Conservation (phyloP, 441 rosid species). For the Jatropha podagrica region DNA sequence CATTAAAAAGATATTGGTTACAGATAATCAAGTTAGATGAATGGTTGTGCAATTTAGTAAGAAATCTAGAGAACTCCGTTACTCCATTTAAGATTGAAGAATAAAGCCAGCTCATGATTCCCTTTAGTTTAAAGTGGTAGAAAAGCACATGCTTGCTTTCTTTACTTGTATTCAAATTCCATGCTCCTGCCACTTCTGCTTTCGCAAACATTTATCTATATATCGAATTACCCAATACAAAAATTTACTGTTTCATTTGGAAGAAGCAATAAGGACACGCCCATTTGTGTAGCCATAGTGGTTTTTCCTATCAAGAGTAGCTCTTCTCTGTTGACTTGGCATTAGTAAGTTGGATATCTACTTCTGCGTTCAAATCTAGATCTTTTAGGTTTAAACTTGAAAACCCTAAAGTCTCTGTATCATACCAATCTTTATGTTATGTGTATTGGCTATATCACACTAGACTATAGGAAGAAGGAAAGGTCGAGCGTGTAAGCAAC, state of each 20-base stretch:
- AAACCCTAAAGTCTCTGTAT: neutral
- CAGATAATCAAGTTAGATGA: constrained; percentile 5
- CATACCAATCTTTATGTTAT: neutral
- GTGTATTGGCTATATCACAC: neutral
- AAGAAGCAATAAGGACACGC: neutral
- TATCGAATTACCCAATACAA: neutral
- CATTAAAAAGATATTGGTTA: neutral
- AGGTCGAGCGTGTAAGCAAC: neutral
- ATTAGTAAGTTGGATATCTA: constrained; percentile 10
- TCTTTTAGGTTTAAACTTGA: neutral
- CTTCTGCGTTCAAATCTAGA: neutral
- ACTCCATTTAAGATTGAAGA: constrained; percentile 23
- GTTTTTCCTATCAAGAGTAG: constrained; percentile 14
- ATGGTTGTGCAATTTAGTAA: constrained; percentile 16
- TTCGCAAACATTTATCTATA: neutral
- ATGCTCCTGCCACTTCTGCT: neutral
- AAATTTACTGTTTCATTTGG: neutral
- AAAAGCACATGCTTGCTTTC: constrained; percentile 44
- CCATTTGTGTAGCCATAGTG: neutral
- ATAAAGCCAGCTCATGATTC: constrained; percentile 46
- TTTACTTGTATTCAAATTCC: constrained; percentile 17
- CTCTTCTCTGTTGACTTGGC: constrained; percentile 22
- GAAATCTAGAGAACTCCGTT: constrained; percentile 23
- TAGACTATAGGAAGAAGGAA: neutral
- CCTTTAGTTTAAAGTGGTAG: constrained; percentile 33